Conservation (phyloP, 2,329 filamentous ascomycete genomes). For the Phoma sp. region DNA sequence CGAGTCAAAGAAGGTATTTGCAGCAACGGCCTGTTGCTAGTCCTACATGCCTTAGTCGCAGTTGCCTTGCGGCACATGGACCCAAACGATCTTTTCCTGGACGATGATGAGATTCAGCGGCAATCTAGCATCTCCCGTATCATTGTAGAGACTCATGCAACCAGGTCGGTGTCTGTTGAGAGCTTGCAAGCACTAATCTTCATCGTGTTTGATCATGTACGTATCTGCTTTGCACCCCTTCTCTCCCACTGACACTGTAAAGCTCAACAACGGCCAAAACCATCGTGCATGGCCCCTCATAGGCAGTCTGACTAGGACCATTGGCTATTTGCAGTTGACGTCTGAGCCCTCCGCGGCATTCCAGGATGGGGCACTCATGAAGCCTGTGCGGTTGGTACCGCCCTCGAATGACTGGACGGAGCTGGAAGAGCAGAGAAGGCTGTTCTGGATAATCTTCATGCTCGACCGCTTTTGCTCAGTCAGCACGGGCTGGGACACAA, state of each 20-base stretch:
- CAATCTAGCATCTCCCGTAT: conserved; percentile 36
- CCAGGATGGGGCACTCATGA: conserved; percentile 38
- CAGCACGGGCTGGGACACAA: conserved; percentile 44
- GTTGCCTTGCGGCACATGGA: conserved; percentile 40
- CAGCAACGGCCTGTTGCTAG: conserved; percentile 27
- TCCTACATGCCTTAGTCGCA: conserved; percentile 40
- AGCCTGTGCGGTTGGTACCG: conserved; percentile 32
- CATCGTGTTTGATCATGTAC: conserved; percentile 43
- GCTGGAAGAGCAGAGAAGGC: conserved; percentile 39
- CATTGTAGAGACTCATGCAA: conserved; percentile 40
- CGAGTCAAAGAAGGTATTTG: conserved; percentile 26
- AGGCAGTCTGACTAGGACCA: conserved; percentile 43
- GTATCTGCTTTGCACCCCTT: background rate
- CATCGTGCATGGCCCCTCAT: conserved; percentile 43
- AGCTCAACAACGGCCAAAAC: conserved; percentile 41
- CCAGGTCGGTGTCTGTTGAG: conserved; percentile 36
- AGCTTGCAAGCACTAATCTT: conserved; percentile 41
- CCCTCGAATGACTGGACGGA: conserved; percentile 41
- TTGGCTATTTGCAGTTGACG: conserved; percentile 43
- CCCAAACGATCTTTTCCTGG: conserved; percentile 27
- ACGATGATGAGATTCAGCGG: conserved; percentile 33
- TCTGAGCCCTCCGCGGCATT: conserved; percentile 34
- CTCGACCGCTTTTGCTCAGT: conserved; percentile 44
- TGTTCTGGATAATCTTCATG: conserved; percentile 45
- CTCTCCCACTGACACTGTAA: background rate